These are phyloP conservation scores for Salvia rosmarinus DNA, from an alignment of 257 asterid genomes.

Conservation along the genomic window DNA sequence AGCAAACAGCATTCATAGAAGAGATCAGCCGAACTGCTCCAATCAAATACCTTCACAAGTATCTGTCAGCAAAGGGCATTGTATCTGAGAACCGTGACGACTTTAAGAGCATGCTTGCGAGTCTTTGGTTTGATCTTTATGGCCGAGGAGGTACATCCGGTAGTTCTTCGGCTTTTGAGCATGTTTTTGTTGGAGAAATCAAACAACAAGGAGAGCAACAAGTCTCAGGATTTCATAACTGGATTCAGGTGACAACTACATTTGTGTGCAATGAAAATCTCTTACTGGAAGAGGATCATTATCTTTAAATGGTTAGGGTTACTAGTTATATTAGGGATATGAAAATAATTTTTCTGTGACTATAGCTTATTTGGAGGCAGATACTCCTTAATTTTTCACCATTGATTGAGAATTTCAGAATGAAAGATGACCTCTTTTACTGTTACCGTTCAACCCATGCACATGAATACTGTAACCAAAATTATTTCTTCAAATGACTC, in stretches of 20 bases:
- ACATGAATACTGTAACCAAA: not conserved
- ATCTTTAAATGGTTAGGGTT: not conserved
- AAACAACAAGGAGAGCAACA: constrained; percentile 74
- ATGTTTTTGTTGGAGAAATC: constrained; percentile 98
- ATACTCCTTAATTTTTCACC: not conserved
- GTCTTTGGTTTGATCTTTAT: constrained; percentile 87
- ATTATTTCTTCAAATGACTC: not conserved
- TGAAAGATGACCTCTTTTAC: not conserved
- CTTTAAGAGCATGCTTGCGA: constrained; percentile 66
- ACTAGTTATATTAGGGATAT: not conserved
- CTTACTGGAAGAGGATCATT: constrained; percentile 13
- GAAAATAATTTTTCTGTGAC: not conserved
- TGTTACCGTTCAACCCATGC: constrained; percentile 19
- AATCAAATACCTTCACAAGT: constrained; percentile 76
- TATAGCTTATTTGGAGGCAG: not conserved
- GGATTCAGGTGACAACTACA: constrained; percentile 81
- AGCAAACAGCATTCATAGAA: constrained; percentile 81
- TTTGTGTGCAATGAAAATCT: not conserved
- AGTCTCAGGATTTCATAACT: constrained; percentile 94
- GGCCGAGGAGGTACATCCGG: constrained; percentile 86
- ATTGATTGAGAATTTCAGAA: not conserved
- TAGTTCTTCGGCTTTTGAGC: constrained; percentile 95
- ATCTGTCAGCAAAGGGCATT: constrained; percentile 62
- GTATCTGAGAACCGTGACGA: constrained; percentile 54
- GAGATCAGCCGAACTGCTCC: constrained; percentile 96